phyloP scores from a whole-genome alignment of 2,329 filamentous ascomycete genomes.

The Ascochyta pisi region DNA sequence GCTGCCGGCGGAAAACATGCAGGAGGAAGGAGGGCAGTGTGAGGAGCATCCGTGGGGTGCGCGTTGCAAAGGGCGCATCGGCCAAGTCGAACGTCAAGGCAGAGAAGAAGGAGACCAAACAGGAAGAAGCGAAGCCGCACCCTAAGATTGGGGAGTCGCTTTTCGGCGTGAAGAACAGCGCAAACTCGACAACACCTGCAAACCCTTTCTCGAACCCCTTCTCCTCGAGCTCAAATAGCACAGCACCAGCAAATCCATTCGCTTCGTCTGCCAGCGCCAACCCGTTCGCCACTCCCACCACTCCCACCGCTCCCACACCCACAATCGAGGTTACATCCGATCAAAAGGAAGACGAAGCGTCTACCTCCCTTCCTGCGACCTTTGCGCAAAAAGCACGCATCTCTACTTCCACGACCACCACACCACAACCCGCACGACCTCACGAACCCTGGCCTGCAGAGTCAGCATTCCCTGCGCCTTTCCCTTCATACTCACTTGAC shows the following conservation, averaged over 20 bases:
- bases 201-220: constrained; percentile 64
- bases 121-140: constrained; percentile 46
- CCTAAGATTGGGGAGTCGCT: constrained; percentile 69
- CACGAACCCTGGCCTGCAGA: constrained; percentile 78
- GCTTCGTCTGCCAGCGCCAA: constrained; percentile 42
- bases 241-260: constrained; percentile 63
- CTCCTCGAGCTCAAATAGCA: constrained; percentile 52
- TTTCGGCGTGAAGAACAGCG: constrained; percentile 67
- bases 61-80: constrained; percentile 54
- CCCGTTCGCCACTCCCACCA: constrained; percentile 43
- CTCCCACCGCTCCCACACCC: constrained; percentile 30
- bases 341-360: constrained; percentile 32
- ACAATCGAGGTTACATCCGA: constrained; percentile 21
- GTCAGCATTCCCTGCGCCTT: constrained; percentile 70
- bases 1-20: constrained; percentile 79
- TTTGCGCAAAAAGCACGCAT: constrained; percentile 74
- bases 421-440: constrained; percentile 46
- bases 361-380: constrained; percentile 70
- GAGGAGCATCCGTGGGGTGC: constrained; percentile 73
- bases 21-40: constrained; percentile 83
- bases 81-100: constrained; percentile 26
- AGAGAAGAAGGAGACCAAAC: constrained; percentile 29
- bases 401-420: constrained; percentile 49
- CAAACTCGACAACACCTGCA: constrained; percentile 24
- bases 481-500: constrained; percentile 79